Percentiles rank a stretch among this genome's conserved stretches.
Evolutionary conservation across 139 green algal species (phyloP).

Genomic region (Coelastrella sp.): DNA sequence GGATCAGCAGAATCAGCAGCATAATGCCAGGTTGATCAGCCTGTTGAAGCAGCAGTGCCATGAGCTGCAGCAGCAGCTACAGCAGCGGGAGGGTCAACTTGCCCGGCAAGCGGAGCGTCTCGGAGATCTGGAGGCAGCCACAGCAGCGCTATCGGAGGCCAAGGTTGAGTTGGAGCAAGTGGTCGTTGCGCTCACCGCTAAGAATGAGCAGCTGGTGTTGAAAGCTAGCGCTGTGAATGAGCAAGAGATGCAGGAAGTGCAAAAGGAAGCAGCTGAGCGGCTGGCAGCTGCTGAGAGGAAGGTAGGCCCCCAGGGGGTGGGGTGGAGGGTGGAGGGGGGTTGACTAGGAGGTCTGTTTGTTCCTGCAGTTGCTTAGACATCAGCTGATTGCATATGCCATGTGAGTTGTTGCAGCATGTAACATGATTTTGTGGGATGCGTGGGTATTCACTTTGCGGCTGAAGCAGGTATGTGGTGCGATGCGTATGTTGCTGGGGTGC

Average conservation of each 20-base stretch:
- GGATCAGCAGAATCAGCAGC: constrained; percentile 1
- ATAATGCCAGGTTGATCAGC: not conserved
- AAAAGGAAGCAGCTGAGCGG: constrained; percentile 48
- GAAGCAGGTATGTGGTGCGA: too few species aligned
- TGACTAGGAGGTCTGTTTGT: too few species aligned
- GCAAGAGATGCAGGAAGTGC: constrained; percentile 64
- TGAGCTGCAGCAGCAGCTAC: constrained; percentile 62
- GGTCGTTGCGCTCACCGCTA: constrained; percentile 60
- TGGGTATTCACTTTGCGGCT: too few species aligned
- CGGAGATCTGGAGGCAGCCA: constrained; percentile 25
- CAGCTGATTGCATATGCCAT: too few species aligned
- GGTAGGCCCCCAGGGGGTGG: not conserved
- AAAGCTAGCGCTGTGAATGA: constrained; percentile 59
- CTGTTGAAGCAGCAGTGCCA: not conserved
- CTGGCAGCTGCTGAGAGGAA: constrained; percentile 56
- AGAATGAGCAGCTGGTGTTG: constrained; percentile 85
- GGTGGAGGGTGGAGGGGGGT: too few species aligned
- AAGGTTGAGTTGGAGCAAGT: constrained; percentile 24
- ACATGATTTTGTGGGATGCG: too few species aligned
- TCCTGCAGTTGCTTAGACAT: too few species aligned
- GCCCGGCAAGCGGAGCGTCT: constrained; percentile 68
- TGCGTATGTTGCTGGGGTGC: too few species aligned
- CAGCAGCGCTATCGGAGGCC: not conserved
- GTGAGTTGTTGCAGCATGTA: too few species aligned
- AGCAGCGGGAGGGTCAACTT: constrained; percentile 71